A percentile compares a stretch with the other conserved stretches of the same genome.
Conservation (phyloP, 495 filamentous ascomycete species). For the Xylaria intraflava region DNA sequence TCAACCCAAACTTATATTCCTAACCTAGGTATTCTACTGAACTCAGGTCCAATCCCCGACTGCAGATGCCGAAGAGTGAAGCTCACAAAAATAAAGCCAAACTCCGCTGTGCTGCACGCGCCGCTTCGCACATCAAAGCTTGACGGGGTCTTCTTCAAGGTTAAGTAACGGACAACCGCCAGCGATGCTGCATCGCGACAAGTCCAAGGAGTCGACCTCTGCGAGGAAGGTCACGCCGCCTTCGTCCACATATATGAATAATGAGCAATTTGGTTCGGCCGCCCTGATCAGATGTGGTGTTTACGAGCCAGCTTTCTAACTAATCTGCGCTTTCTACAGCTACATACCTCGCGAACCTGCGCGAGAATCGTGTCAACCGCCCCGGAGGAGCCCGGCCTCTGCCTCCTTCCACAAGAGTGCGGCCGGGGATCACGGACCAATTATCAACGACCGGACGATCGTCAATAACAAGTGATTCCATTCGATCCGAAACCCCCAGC, state of each 20-base stretch:
- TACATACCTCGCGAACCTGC: constrained; percentile 71
- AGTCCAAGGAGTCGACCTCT: constrained; percentile 21
- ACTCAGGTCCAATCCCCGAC: no score
- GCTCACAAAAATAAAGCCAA: background rate
- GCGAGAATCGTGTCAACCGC: constrained; percentile 67
- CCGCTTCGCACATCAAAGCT: background rate
- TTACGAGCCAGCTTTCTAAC: constrained; percentile 22
- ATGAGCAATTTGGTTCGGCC: constrained; percentile 75
- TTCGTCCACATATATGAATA: constrained; percentile 75
- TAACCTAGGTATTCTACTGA: background rate
- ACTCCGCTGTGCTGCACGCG: background rate
- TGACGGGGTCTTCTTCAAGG: background rate
- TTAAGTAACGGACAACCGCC: background rate
- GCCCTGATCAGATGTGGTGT: constrained; percentile 19
- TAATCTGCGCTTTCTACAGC: constrained; percentile 42
- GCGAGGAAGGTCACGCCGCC: constrained; percentile 59
- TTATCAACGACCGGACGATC: constrained; percentile 20
- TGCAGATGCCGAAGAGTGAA: no score
- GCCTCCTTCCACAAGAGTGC: constrained; percentile 44
- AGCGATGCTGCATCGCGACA: constrained; percentile 18
- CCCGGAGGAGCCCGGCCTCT: constrained; percentile 76
- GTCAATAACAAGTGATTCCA: constrained; percentile 28
- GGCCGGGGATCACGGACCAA: constrained; percentile 23
- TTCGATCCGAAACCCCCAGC: constrained; percentile 37
- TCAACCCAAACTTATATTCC: background rate